phyloP scores from a whole-genome alignment of 257 asterid genomes.

The Solanum ossicruentum region DNA sequence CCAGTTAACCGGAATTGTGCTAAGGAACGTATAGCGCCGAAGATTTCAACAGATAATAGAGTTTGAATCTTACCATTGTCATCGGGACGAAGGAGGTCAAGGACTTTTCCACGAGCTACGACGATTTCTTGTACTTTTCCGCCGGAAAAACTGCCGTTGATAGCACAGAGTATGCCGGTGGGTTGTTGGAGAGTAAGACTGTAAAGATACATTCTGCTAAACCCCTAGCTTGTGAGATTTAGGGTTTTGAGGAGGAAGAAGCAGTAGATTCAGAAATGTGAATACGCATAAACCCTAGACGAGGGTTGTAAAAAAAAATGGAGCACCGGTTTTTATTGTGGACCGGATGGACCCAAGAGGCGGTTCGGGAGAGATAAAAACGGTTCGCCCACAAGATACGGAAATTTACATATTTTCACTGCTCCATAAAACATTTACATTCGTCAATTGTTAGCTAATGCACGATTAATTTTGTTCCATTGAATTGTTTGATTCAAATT shows the following conservation, averaged over 20 bases:
- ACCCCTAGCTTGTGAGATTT: slow-evolving; percentile 3
- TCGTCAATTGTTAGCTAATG: not conserved
- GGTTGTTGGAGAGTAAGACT: slow-evolving; percentile 84
- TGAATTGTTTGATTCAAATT: too few relatives aligned
- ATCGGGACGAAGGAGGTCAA: slow-evolving; percentile 93
- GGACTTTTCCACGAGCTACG: slow-evolving; percentile 88
- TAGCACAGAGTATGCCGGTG: slow-evolving; percentile 84
- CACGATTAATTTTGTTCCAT: too few relatives aligned
- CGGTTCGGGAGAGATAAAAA: not conserved
- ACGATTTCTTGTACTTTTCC: slow-evolving; percentile 81
- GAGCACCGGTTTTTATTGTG: not conserved
- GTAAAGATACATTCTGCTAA: slow-evolving; percentile 66
- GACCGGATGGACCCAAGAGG: not conserved
- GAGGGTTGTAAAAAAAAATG: not conserved
- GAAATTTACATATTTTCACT: not conserved
- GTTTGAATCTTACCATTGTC: slow-evolving; percentile 91
- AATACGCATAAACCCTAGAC: not conserved
- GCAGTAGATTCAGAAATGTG: not conserved
- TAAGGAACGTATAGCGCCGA: slow-evolving; percentile 87
- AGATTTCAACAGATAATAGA: slow-evolving; percentile 75
- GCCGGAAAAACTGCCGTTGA: slow-evolving; percentile 94
- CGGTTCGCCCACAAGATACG: not conserved
- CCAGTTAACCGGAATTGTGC: slow-evolving; percentile 97
- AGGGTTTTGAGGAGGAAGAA: not conserved
- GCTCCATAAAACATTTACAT: not conserved